phyloP scores from a whole-genome alignment of 2,329 filamentous ascomycete genomes.

The Ophiostoma quercus region DNA sequence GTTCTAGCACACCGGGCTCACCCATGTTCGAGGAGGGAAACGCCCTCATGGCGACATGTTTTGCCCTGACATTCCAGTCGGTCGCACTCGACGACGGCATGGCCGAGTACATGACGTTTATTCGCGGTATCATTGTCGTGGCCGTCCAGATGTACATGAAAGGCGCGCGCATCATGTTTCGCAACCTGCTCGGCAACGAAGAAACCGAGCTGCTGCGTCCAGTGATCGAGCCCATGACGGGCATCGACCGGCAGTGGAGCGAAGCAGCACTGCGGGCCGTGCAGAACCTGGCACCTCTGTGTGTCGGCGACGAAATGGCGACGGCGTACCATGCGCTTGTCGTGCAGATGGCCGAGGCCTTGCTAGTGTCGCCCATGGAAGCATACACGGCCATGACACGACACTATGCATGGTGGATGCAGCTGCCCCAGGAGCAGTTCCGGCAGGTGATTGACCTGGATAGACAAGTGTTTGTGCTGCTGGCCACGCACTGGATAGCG shows the following conservation, averaged over 20 bases:
- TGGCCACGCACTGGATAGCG: constrained; percentile 52
- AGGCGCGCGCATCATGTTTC: constrained; percentile 48
- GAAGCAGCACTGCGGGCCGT: constrained; percentile 45
- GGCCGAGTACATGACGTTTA: constrained; percentile 57
- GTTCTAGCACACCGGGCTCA: background rate
- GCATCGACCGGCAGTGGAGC: constrained; percentile 41
- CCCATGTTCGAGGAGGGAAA: constrained; percentile 48
- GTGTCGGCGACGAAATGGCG: constrained; percentile 40
- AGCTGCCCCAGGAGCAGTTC: constrained; percentile 50
- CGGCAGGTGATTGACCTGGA: constrained; percentile 45
- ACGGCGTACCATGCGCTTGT: constrained; percentile 44
- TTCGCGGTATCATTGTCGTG: constrained; percentile 52
- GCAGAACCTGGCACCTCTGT: constrained; percentile 41
- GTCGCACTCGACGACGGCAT: constrained; percentile 54
- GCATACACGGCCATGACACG: constrained; percentile 47
- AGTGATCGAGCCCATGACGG: constrained; percentile 41
- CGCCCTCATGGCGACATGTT: constrained; percentile 55
- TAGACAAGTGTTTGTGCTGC: constrained; percentile 44
- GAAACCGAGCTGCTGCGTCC: constrained; percentile 41
- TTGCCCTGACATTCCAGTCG: constrained; percentile 55
- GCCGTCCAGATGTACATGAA: constrained; percentile 52
- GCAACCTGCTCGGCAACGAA: constrained; percentile 41
- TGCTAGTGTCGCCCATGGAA: constrained; percentile 50
- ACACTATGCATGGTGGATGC: constrained; percentile 55
- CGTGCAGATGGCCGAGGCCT: constrained; percentile 45